phyloP scores from a whole-genome alignment of 257 asterid genomes.

The Striga asiatica region DNA sequence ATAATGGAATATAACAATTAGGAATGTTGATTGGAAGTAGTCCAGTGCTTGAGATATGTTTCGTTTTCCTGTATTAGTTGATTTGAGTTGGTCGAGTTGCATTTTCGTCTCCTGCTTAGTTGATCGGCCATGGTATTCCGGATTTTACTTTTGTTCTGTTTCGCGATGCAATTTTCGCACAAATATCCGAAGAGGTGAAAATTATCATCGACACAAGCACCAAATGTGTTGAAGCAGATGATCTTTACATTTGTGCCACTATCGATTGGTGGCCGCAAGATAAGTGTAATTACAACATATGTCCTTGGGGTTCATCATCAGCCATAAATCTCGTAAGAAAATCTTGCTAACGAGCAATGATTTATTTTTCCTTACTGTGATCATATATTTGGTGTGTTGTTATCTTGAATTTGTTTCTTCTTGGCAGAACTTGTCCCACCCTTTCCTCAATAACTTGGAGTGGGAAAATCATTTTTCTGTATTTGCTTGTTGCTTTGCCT shows the following conservation, averaged over 20 bases:
- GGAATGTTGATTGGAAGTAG: no score
- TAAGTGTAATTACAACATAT: slow-evolving; percentile 68
- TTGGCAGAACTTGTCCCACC: slow-evolving; percentile 70
- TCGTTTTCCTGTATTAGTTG: slow-evolving; percentile 2
- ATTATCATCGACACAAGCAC: slow-evolving; percentile 40
- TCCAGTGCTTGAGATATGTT: background rate
- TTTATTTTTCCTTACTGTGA: no score
- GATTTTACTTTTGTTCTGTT: slow-evolving; percentile 24
- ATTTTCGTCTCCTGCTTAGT: slow-evolving; percentile 12
- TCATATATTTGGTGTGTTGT: no score
- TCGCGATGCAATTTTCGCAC: slow-evolving; percentile 38
- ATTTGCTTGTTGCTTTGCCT: background rate
- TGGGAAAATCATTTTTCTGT: background rate
- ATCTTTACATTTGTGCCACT: slow-evolving; percentile 77
- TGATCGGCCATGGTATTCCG: slow-evolving; percentile 40
- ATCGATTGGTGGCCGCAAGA: slow-evolving; percentile 97
- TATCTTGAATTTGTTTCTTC: no score
- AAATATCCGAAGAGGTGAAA: slow-evolving; percentile 32
- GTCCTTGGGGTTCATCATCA: slow-evolving; percentile 90
- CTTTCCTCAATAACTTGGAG: slow-evolving; percentile 49
- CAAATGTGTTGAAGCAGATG: slow-evolving; percentile 52
- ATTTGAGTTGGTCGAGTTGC: slow-evolving; percentile 20
- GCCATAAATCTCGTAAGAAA: slow-evolving; percentile 54
- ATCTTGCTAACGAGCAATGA: background rate
- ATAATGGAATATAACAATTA: no score